phyloP scores from a whole-genome alignment of 768 basidiomycete genomes.

The Psilocybe sp. region DNA sequence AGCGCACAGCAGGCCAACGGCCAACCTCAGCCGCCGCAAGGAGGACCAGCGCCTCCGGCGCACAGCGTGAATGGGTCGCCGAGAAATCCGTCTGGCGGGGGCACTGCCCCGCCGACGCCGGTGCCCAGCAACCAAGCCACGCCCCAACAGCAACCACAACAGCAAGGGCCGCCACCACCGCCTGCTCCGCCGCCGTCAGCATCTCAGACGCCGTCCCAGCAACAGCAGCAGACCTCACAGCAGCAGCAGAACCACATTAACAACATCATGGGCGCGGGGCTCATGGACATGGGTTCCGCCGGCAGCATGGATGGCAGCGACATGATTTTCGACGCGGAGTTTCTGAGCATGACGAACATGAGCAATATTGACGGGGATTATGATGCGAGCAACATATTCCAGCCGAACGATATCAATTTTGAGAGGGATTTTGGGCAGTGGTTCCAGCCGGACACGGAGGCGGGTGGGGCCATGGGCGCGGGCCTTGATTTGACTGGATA shows the following conservation, averaged over 20 bases:
- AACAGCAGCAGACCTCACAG: conserved; percentile 2
- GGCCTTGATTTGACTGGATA: conserved; percentile 26
- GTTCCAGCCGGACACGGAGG: conserved; percentile 52
- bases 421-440: conserved; percentile 76
- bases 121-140: conserved; percentile 19
- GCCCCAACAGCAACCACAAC: conserved; percentile 15
- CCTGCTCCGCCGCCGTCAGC: conserved; percentile 7
- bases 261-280: conserved; percentile 12
- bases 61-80: conserved; percentile 16
- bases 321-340: conserved; percentile 6
- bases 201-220: conserved; percentile 4
- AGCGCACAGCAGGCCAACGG: background rate
- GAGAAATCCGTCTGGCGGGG: conserved; percentile 12
- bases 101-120: conserved; percentile 24
- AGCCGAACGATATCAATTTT: conserved; percentile 55
- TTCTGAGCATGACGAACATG: conserved; percentile 9
- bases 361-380: conserved; percentile 25
- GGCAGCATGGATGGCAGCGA: background rate
- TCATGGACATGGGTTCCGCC: conserved; percentile 4
- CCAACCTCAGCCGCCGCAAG: conserved; percentile 1
- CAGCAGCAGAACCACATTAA: conserved; percentile 6
- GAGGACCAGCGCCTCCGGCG: conserved; percentile 5
- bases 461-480: conserved; percentile 25
- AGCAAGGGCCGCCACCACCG: conserved; percentile 10
- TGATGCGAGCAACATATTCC: conserved; percentile 34